A percentile compares a stretch with the other conserved stretches of the same genome.
These are phyloP conservation scores for Microglena sp. DNA, from an alignment of 139 green algal genomes.

Conservation along the genomic window DNA sequence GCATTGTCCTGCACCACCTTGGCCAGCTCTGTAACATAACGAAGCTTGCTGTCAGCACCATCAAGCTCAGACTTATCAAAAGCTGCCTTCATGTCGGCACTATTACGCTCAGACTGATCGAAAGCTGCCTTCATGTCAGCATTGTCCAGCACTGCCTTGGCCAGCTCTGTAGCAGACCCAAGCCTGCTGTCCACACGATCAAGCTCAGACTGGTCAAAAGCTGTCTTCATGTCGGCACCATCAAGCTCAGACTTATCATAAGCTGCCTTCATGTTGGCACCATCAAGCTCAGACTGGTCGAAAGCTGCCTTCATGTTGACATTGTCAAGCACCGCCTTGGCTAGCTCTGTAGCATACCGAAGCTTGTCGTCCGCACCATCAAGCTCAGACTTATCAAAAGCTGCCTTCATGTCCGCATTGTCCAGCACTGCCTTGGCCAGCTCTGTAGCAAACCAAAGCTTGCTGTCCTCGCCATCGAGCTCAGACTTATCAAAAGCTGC, in stretches of 20 bases:
- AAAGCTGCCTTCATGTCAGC: too few species aligned
- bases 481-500: too few species aligned
- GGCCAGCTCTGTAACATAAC: slow-evolving; percentile 1
- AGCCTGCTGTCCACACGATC: neutral
- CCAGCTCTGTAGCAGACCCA: too few species aligned
- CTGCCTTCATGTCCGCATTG: neutral
- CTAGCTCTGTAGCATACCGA: slow-evolving; percentile 3
- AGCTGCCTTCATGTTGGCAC: too few species aligned
- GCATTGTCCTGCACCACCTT: neutral
- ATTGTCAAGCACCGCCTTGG: neutral
- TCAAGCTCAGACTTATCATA: too few species aligned
- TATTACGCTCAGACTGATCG: neutral
- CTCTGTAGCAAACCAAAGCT: too few species aligned
- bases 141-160: slow-evolving; percentile 1
- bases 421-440: slow-evolving; percentile 1
- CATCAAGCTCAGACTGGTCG: neutral
- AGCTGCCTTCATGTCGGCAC: neutral
- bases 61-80: slow-evolving; percentile 3
- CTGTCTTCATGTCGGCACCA: too few species aligned
- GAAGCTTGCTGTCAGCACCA: neutral
- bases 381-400: slow-evolving; percentile 11
- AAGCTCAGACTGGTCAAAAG: too few species aligned
- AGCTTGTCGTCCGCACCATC: slow-evolving; percentile 14
- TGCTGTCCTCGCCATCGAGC: too few species aligned
- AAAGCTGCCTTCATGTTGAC: neutral